phyloP scores from a whole-genome alignment of 805 yeast genomes.

The Candida schatavii region DNA sequence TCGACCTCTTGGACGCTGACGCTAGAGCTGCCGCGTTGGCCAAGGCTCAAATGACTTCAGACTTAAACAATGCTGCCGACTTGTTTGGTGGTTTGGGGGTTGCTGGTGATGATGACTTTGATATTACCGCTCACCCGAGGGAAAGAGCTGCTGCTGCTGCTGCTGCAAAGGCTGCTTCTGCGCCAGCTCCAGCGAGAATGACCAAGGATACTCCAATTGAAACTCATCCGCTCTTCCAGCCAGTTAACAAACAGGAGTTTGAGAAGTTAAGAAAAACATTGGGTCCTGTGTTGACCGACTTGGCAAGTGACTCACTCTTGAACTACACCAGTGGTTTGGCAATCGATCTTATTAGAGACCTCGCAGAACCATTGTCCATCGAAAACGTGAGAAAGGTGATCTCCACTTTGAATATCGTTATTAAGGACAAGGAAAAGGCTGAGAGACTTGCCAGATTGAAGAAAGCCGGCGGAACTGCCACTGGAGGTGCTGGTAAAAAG shows the following conservation, averaged over 20 bases:
- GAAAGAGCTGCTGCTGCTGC: constrained; percentile 45
- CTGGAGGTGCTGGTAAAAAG: constrained; percentile 94
- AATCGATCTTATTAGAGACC: constrained; percentile 80
- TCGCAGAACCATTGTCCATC: constrained; percentile 73
- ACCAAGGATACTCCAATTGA: constrained; percentile 65
- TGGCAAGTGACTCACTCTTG: constrained; percentile 59
- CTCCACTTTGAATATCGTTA: constrained; percentile 75
- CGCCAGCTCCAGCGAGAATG: constrained; percentile 28
- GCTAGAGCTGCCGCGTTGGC: constrained; percentile 73
- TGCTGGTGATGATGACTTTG: constrained; percentile 44
- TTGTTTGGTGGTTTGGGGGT: constrained; percentile 96
- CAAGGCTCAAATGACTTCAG: constrained; percentile 80
- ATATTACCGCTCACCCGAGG: constrained; percentile 50
- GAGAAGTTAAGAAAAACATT: constrained; percentile 68
- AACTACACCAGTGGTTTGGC: constrained; percentile 75
- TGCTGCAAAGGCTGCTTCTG: constrained; percentile 27
- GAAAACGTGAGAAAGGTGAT: constrained; percentile 84
- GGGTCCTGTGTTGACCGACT: constrained; percentile 54
- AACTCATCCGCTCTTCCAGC: constrained; percentile 79
- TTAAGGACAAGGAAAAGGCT: constrained; percentile 82
- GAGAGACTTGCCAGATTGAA: constrained; percentile 86
- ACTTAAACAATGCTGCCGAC: constrained; percentile 95
- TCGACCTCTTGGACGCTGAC: constrained; percentile 67
- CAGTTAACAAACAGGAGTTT: constrained; percentile 75
- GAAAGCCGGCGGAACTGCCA: constrained; percentile 79